Evolutionary conservation across 257 asterid genomes (phyloP), one percentile per base, ranked within the genome.

Genomic region (Solanum piurae): DNA sequence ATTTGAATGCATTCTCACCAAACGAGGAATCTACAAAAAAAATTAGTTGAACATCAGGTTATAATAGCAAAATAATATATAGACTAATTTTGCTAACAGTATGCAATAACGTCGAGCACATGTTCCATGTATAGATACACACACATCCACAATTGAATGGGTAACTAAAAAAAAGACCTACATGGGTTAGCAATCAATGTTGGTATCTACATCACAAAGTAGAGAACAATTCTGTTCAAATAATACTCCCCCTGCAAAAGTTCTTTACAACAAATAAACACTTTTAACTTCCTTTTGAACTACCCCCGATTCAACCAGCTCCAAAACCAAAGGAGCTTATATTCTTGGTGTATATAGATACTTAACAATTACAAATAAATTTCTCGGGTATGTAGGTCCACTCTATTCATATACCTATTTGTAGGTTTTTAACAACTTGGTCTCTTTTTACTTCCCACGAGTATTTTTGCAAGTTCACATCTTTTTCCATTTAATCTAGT

Each of bases 1-100:
- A 92, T 96, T 93, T 86, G 99, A 93, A 94, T 97, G 99, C 99
- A 97, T 92, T 86, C 98, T 96, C 66, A 97, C 98, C 95, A 97
- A 88, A 75, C 99, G 99, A 88, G 99, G 99, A 89, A 97, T 94
- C 99, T 97, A 91, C 80, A 87, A 89, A 86, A 87, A 80, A 86
- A 68, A 87, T 20, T 18, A 49, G 71, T 21, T 83, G 40, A 18
- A 52, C 62, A 29, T 11, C 14, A 8, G 66, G 74, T 44, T 33
- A 76, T 36, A 86, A 79, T 18, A 86, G 69, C 84, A 44, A 31
- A 72, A 46, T 46, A 31, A 12, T 66, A 86, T 18, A 49, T 16
- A 46, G 85, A 80, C 44, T 29, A 82, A 49, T 29, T 80, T 29
- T 82, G 25, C 42, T 13, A 29, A 9, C 21, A 46, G 69, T 9